Percentiles rank a stretch among this genome's conserved stretches.
Conservation (phyloP, 2,329 filamentous ascomycete species). For the Xylaria sp. region DNA sequence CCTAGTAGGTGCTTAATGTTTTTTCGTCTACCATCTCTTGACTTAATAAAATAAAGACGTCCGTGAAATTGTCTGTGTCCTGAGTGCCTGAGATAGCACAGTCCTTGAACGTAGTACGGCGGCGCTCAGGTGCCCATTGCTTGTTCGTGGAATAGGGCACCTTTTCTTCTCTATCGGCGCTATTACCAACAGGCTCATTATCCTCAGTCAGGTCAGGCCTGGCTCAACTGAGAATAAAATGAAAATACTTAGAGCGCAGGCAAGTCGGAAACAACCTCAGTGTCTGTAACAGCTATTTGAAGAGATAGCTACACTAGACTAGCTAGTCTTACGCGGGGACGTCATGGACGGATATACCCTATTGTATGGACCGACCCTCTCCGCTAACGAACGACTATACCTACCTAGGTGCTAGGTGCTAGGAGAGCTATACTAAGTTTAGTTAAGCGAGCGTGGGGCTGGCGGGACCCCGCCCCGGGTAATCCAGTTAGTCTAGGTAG, state of each 20-base stretch:
- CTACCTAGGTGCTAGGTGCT: no score
- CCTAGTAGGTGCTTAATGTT: not conserved
- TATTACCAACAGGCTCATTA: constrained; percentile 6
- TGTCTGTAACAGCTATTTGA: constrained; percentile 1
- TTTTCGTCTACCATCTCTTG: not conserved
- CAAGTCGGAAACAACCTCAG: not conserved
- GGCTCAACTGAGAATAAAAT: not conserved
- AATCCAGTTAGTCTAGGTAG: not conserved
- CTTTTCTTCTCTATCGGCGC: constrained; percentile 20
- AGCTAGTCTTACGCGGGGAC: not conserved
- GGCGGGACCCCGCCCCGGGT: not conserved
- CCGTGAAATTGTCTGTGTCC: constrained; percentile 15
- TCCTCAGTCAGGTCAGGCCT: not conserved
- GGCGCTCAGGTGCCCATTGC: constrained; percentile 8
- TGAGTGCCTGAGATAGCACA: constrained; percentile 16
- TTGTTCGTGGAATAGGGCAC: constrained; percentile 13
- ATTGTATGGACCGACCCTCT: no score
- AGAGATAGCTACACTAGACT: no score
- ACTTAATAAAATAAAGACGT: not conserved
- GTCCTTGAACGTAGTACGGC: constrained; percentile 16
- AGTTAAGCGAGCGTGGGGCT: no score
- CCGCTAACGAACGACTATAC: no score
- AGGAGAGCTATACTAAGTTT: no score
- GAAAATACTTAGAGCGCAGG: not conserved
- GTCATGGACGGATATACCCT: not conserved